Evolutionary conservation across 805 yeast genomes (phyloP).

Genomic region (Huiozyma naganishii): DNA sequence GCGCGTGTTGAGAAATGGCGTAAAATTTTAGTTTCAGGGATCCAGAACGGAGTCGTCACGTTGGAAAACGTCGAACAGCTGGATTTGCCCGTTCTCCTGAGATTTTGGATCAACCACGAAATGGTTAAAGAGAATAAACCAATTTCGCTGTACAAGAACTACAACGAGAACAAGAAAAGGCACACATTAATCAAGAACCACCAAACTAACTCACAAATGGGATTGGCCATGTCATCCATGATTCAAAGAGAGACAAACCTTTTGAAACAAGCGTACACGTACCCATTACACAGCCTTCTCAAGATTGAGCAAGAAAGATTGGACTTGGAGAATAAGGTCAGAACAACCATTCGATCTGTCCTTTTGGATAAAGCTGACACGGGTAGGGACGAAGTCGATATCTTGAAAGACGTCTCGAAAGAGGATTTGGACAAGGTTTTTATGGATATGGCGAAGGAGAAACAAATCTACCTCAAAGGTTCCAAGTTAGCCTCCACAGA

Average conservation of each 20-base stretch:
- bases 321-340: constrained; percentile 19
- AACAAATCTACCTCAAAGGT: constrained; percentile 42
- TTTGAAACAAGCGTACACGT: constrained; percentile 35
- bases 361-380: constrained; percentile 22
- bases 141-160: constrained; percentile 23
- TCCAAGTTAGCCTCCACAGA: constrained; percentile 29
- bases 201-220: constrained; percentile 24
- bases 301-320: background rate
- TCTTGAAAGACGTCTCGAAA: constrained; percentile 32
- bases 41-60: constrained; percentile 43
- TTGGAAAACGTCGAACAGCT: constrained; percentile 39
- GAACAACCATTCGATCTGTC: constrained; percentile 28
- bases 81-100: constrained; percentile 42
- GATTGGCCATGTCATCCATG: constrained; percentile 53
- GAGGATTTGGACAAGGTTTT: constrained; percentile 40
- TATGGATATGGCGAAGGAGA: constrained; percentile 36
- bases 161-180: constrained; percentile 37
- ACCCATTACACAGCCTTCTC: constrained; percentile 12
- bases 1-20: constrained; percentile 55
- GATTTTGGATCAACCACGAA: constrained; percentile 56
- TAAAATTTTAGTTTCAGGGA: constrained; percentile 45
- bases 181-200: constrained; percentile 33
- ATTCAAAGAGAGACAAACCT: constrained; percentile 54
- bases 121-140: constrained; percentile 11
- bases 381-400: constrained; percentile 21